These are phyloP conservation scores for Verbascum thapsus DNA, from an alignment of 257 asterid species.

Conservation along the genomic window DNA sequence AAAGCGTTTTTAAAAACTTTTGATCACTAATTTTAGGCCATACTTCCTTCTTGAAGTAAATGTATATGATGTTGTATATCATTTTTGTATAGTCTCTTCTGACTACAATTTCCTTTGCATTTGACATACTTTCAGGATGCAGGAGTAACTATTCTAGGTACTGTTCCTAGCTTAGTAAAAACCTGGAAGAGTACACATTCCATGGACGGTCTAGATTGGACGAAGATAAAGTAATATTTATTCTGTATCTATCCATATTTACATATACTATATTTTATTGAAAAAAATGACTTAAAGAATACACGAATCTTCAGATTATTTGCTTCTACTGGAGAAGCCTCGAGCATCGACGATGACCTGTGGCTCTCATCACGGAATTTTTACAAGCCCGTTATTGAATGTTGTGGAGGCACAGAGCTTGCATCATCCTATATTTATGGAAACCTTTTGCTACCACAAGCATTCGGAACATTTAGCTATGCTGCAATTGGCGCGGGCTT, in stretches of 20 bases:
- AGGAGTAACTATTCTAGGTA: slow-evolving; percentile 79
- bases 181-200: slow-evolving; percentile 84
- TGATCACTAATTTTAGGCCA: background rate
- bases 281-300: slow-evolving; percentile 15
- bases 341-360: slow-evolving; percentile 85
- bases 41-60: background rate
- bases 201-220: slow-evolving; percentile 89
- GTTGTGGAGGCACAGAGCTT: slow-evolving; percentile 98
- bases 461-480: slow-evolving; percentile 84
- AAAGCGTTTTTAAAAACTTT: too few relatives aligned
- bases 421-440: slow-evolving; percentile 75
- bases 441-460: slow-evolving; percentile 87
- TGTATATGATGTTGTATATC: background rate
- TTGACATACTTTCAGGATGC: slow-evolving; percentile 63
- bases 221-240: slow-evolving; percentile 63
- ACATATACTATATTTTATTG: background rate
- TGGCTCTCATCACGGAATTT: slow-evolving; percentile 89
- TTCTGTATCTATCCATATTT: background rate
- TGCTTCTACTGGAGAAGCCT: slow-evolving; percentile 86
- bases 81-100: background rate
- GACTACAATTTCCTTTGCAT: slow-evolving; percentile 12
- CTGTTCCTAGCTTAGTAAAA: slow-evolving; percentile 95
- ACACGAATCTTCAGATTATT: slow-evolving; percentile 51
- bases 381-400: slow-evolving; percentile 77
- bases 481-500: slow-evolving; percentile 76